Conservation (phyloP, 106 monocot species). For the Dendrobium officinale region DNA sequence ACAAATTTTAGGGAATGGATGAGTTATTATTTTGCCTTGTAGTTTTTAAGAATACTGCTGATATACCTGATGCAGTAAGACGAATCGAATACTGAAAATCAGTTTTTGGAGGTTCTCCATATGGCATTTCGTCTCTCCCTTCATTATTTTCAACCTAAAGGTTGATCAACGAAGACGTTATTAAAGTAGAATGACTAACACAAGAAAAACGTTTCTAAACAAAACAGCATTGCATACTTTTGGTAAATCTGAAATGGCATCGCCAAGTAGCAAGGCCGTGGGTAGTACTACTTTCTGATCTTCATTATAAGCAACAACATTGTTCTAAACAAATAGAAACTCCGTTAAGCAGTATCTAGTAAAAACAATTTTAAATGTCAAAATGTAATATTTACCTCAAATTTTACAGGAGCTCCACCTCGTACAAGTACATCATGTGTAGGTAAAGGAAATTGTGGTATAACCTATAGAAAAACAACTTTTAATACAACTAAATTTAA, state of each 20-base stretch:
- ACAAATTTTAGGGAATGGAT: background rate
- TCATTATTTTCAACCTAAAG: slow-evolving; percentile 19
- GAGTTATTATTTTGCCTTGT: background rate
- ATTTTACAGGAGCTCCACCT: slow-evolving; percentile 11
- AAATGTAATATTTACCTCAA: slow-evolving; percentile 5
- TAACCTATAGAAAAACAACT: background rate
- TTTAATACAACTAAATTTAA: background rate
- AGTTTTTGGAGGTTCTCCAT: slow-evolving; percentile 12
- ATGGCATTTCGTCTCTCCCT: slow-evolving; percentile 19
- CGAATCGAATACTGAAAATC: slow-evolving; percentile 19
- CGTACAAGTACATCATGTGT: slow-evolving; percentile 15
- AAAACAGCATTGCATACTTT: background rate
- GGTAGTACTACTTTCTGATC: background rate
- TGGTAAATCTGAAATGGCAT: slow-evolving; percentile 8
- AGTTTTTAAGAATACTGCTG: background rate
- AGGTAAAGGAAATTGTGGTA: slow-evolving; percentile 21
- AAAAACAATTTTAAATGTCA: background rate
- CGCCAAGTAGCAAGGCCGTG: background rate
- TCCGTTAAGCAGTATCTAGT: background rate
- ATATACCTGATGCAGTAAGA: slow-evolving; percentile 1
- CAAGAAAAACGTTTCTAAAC: background rate
- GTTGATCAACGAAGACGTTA: background rate
- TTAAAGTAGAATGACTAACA: background rate
- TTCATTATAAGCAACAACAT: slow-evolving; percentile 7
- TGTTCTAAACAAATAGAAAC: background rate